Evolutionary conservation across 371 early-diverging fungal species (phyloP).

Genomic region (Enterocytospora artemiae): DNA sequence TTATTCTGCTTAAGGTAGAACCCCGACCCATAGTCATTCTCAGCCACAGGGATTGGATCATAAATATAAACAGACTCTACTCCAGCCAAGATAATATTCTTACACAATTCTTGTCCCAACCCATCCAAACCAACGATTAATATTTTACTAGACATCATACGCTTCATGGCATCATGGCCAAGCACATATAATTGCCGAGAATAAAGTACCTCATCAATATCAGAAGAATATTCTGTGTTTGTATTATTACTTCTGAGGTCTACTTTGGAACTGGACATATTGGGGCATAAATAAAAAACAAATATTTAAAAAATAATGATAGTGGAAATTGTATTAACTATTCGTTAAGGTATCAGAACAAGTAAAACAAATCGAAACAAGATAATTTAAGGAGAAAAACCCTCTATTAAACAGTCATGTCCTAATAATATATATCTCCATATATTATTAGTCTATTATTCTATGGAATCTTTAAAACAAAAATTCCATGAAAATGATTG

Average conservation of each 20-base stretch:
- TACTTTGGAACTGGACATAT: too few species aligned
- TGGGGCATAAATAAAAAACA: neutral
- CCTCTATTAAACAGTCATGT: too few species aligned
- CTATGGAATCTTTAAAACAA: too few species aligned
- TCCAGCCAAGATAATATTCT: constrained; percentile 94
- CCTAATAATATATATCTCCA: too few species aligned
- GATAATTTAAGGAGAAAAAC: too few species aligned
- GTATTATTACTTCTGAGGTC: too few species aligned
- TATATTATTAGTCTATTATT: too few species aligned
- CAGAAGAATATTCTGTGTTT: neutral
- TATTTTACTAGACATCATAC: constrained; percentile 87
- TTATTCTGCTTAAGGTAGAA: constrained; percentile 77
- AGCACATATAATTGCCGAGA: constrained; percentile 65
- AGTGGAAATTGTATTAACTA: neutral
- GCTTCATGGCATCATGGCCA: constrained; percentile 96
- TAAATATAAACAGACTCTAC: constrained; percentile 86
- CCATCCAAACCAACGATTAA: constrained; percentile 87
- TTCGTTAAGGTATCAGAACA: too few species aligned
- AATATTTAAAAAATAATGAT: neutral
- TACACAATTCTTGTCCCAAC: constrained; percentile 93
- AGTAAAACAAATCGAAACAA: too few species aligned
- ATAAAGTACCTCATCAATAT: constrained; percentile 57
- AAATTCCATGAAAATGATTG: too few species aligned
- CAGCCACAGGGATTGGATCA: constrained; percentile 67
- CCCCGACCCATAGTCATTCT: constrained; percentile 79